Conservation (phyloP, 2,329 filamentous ascomycete species). For the Gnomoniopsis sp. region DNA sequence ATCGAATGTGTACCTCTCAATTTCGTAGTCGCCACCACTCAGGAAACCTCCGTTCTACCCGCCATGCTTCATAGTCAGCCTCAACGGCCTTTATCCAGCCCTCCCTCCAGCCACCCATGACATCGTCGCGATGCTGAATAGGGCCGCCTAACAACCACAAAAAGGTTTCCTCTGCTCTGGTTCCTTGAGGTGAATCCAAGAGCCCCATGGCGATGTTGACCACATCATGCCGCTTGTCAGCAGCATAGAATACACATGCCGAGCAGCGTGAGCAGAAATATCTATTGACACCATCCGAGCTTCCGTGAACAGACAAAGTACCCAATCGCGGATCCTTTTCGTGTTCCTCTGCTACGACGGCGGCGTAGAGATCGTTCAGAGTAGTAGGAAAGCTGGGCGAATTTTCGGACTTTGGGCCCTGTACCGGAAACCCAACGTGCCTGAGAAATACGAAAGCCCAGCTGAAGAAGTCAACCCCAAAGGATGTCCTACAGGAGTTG, state of each 20-base stretch:
- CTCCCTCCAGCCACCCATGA: constrained; percentile 39
- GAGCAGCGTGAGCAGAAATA: constrained; percentile 49
- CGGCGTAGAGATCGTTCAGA: constrained; percentile 30
- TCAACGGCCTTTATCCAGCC: constrained; percentile 28
- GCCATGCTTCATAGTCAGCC: constrained; percentile 33
- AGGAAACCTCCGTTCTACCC: constrained; percentile 21
- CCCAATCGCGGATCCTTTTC: constrained; percentile 35
- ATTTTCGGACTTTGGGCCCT: background rate
- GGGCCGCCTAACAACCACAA: constrained; percentile 38
- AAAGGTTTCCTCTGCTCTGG: constrained; percentile 41
- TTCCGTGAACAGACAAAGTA: constrained; percentile 40
- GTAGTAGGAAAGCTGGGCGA: constrained; percentile 27
- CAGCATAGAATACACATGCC: constrained; percentile 42
- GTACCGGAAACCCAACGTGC: constrained; percentile 33
- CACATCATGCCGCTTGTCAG: constrained; percentile 33
- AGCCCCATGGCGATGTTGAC: constrained; percentile 44
- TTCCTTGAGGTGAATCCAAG: constrained; percentile 39
- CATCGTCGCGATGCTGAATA: constrained; percentile 30
- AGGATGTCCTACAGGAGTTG: constrained; percentile 41
- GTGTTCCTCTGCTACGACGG: constrained; percentile 24
- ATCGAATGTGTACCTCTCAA: background rate
- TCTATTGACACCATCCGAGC: constrained; percentile 40
- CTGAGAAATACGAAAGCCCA: constrained; percentile 42
- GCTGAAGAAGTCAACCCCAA: constrained; percentile 39
- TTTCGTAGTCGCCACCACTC: background rate